Evolutionary conservation across 441 rosid species (phyloP), one percentile per base, ranked within the genome.

Genomic region (Euphorbia corollata): DNA sequence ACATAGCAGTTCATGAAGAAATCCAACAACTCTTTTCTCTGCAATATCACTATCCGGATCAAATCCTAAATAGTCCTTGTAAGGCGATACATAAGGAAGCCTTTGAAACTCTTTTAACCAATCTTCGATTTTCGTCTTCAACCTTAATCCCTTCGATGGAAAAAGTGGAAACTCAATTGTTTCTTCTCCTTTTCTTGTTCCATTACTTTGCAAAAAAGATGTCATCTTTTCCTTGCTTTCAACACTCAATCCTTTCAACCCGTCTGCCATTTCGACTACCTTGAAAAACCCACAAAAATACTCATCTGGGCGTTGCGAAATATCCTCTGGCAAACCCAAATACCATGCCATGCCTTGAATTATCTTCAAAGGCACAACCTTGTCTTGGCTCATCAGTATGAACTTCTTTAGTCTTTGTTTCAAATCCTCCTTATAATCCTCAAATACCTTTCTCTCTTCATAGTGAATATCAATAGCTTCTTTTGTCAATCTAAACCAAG

Each of bases 401-500:
- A 92, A 50, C 78, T 81, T 89, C 83, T 60, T 85, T 71, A 92
- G 63, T 68, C 93, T 80, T 19, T 73, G 81, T 34, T 70, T 69
- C 74, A 89, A 70, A 62, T 86, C 93, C 2, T 75, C 89, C 8
- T 75, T 77, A 41, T 74, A 78, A 11, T 80, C 80, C 66, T 82
- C 80, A 50, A 74, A 74, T 3, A 82, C 76, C 69, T 63, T 66
- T 59, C 64, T 78, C 78, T 92, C 93, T 71, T 82, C 79, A 48
- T 66, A 68, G 69, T 88, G 84, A 63, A 87, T 82, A 67, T 84
- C 90, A 60, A 67, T 61, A 58, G 96, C 96, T 79, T 84, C 86
- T 58, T 64, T 79, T 63, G 97, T 92, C 72, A 92, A 63, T 78
- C 83, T 82, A 77, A 88, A 92, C 97, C 97, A 88, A n/a, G 98